A percentile compares a stretch with the other conserved stretches of the same genome.
phyloP scores from a whole-genome alignment of 2,329 filamentous ascomycete genomes.

The Alternaria angustiovoidea region DNA sequence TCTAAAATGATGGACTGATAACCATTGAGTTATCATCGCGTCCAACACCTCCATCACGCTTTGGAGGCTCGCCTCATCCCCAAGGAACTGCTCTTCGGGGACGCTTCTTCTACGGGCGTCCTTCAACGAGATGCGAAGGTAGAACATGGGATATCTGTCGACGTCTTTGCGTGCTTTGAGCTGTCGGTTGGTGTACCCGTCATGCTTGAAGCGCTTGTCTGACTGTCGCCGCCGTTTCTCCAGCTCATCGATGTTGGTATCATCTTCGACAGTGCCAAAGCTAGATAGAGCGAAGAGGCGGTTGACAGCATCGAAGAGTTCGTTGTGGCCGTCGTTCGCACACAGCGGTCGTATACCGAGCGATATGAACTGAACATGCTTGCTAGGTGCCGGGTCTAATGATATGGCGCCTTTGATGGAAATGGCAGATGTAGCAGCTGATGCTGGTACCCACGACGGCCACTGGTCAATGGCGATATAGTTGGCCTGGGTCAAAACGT shows the following conservation, averaged over 20 bases:
- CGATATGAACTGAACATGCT: constrained; percentile 80
- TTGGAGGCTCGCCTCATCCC: constrained; percentile 54
- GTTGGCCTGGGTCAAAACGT: constrained; percentile 70
- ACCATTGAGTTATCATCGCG: constrained; percentile 75
- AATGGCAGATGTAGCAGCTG: constrained; percentile 69
- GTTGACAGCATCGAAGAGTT: constrained; percentile 82
- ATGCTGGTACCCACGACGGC: constrained; percentile 73
- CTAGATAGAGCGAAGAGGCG: constrained; percentile 75
- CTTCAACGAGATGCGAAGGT: constrained; percentile 68
- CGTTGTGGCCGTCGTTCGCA: constrained; percentile 64
- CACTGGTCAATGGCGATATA: constrained; percentile 64
- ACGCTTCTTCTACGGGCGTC: constrained; percentile 12
- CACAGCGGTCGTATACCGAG: constrained; percentile 74
- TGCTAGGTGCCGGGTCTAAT: constrained; percentile 72
- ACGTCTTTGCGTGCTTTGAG: constrained; percentile 69
- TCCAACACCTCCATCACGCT: constrained; percentile 70
- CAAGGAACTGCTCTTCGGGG: constrained; percentile 32
- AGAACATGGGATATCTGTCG: constrained; percentile 90
- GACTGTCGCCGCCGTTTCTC: constrained; percentile 48
- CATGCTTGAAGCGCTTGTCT: constrained; percentile 56
- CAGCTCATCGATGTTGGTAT: constrained; percentile 43
- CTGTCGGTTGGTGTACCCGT: constrained; percentile 61
- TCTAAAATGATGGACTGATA: constrained; percentile 75
- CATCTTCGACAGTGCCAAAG: constrained; percentile 72
- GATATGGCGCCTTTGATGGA: constrained; percentile 76